phyloP scores from a whole-genome alignment of 1,139 yeast species.

The Lodderomyces parapsilosis region DNA sequence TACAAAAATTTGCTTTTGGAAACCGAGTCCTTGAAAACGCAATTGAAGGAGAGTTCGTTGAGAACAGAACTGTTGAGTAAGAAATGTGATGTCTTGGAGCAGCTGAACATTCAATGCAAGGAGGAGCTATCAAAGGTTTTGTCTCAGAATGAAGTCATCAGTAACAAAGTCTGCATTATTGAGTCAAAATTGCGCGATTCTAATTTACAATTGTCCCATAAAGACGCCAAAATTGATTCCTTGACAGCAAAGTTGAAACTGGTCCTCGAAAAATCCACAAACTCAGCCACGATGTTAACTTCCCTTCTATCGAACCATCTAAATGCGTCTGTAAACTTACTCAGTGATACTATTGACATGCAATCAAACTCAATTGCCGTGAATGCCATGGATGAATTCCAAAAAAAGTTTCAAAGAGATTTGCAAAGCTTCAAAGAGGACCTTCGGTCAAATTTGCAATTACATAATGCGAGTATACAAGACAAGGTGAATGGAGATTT shows the following conservation, averaged over 20 bases:
- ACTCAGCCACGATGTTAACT: constrained; percentile 10
- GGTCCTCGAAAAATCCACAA: constrained; percentile 10
- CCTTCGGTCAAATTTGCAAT: constrained; percentile 5
- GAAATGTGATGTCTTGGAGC: constrained; percentile 14
- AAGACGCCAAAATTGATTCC: constrained; percentile 5
- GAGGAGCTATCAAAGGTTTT: constrained; percentile 9
- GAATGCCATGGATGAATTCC: constrained; percentile 4
- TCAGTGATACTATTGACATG: constrained; percentile 5
- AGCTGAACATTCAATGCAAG: constrained; percentile 10
- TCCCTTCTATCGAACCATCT: constrained; percentile 11
- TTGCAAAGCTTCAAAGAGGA: constrained; percentile 7
- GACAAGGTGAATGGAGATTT: constrained; percentile 9
- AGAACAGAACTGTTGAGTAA: constrained; percentile 14
- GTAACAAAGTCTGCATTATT: constrained; percentile 4
- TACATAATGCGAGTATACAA: constrained; percentile 7
- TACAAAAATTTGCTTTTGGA: constrained; percentile 48
- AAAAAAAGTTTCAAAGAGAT: constrained; percentile 6
- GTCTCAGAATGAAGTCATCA: constrained; percentile 8
- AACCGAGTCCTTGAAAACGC: constrained; percentile 25
- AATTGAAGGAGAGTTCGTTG: constrained; percentile 21
- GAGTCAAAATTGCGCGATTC: background rate
- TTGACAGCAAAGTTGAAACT: constrained; percentile 9
- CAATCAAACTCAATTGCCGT: constrained; percentile 1
- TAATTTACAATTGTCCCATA: background rate
- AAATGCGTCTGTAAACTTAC: constrained; percentile 8